Conservation (phyloP, 1,284 basidiomycete species). For the Veloboletus limbatus region DNA sequence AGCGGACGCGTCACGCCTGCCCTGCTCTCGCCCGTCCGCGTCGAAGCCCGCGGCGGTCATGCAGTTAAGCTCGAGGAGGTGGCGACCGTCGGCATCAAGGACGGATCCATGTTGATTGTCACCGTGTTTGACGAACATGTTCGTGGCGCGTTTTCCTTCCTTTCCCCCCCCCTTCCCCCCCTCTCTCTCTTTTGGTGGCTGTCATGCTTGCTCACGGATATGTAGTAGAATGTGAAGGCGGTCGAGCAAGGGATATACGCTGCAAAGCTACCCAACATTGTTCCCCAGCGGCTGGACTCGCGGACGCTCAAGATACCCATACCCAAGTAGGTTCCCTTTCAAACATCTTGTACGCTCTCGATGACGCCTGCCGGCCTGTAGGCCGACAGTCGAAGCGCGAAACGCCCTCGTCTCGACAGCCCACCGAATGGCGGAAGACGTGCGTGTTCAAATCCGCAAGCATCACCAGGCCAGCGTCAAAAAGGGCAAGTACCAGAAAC, state of each 20-base stretch:
- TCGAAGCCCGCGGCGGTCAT: constrained; percentile 44
- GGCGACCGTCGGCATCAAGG: constrained; percentile 73
- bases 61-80: constrained; percentile 57
- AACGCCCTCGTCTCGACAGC: constrained; percentile 52
- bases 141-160: constrained; percentile 28
- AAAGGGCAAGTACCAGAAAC: constrained; percentile 65
- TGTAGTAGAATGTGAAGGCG: constrained; percentile 64
- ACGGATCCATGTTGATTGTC: constrained; percentile 67
- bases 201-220: constrained; percentile 4
- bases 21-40: constrained; percentile 65
- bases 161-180: too few relatives aligned
- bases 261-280: constrained; percentile 65
- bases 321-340: constrained; percentile 54
- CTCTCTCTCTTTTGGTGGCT: too few relatives aligned
- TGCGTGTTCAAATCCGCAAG: constrained; percentile 68
- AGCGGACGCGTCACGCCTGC: constrained; percentile 71
- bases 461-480: constrained; percentile 63
- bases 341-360: neutral
- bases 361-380: constrained; percentile 29
- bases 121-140: constrained; percentile 76
- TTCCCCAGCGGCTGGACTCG: constrained; percentile 65
- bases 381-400: constrained; percentile 73
- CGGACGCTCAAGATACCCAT: constrained; percentile 75
- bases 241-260: constrained; percentile 71
- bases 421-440: constrained; percentile 63